These are phyloP conservation scores for Podaxis mareebaensis DNA, from an alignment of 768 basidiomycete genomes.

Conservation along the genomic window DNA sequence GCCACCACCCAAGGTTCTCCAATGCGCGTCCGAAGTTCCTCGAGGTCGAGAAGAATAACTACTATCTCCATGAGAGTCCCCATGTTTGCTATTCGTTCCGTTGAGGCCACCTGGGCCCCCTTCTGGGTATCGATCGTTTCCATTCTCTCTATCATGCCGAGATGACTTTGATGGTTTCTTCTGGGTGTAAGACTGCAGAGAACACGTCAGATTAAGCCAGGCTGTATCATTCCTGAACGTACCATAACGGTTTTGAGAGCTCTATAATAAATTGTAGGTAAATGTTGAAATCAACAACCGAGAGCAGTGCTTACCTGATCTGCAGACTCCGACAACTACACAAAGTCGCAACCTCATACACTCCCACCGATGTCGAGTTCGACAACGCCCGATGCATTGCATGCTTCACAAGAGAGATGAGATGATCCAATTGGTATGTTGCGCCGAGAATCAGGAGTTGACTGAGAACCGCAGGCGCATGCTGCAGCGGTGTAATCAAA, in stretches of 20 bases:
- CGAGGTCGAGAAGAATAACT: conserved; percentile 48
- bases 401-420: conserved; percentile 84
- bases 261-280: conserved; percentile 34
- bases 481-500: conserved; percentile 88
- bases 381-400: conserved; percentile 90
- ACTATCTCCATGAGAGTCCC: conserved; percentile 15
- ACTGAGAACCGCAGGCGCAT: conserved; percentile 85
- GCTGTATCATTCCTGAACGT: conserved; percentile 20
- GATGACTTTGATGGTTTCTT: conserved; percentile 60
- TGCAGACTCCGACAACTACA: conserved; percentile 88
- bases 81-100: conserved; percentile 32
- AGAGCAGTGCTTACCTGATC: conserved; percentile 62
- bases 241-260: conserved; percentile 87
- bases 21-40: conserved; percentile 74
- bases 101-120: conserved; percentile 28
- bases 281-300: background rate
- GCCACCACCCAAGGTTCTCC: conserved; percentile 35
- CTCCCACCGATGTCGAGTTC: conserved; percentile 83
- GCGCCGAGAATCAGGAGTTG: conserved; percentile 82
- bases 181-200: conserved; percentile 72
- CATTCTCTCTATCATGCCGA: conserved; percentile 47
- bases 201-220: conserved; percentile 7
- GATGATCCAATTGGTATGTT: conserved; percentile 76
- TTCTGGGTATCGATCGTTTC: conserved; percentile 24
- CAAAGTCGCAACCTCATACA: conserved; percentile 94